Base-by-base conservation (phyloP, 148 eudicot species). In the Camellia granthamiana region DNA sequence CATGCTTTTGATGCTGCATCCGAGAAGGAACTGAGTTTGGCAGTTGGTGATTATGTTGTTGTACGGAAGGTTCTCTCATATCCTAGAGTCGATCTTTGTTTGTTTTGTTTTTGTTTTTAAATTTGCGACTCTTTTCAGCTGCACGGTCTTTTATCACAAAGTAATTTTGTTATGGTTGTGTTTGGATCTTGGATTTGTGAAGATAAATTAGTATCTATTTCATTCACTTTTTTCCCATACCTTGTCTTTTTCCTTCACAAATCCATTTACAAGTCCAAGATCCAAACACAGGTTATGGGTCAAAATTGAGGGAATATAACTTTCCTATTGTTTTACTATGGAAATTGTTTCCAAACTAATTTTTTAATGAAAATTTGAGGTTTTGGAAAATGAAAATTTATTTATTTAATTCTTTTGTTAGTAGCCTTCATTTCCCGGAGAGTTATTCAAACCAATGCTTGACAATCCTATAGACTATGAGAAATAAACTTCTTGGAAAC, bases 21-120 rank as follows among this genome's bases (percentile, higher is more conserved):
- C 13, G 96, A 90, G 72, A 95, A 91, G 92, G 98, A 95, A 86
- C 84, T 95, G 77, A 90, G 91, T 87, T 92, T 95, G 89, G 87
- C 88, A 55, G 92, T 92, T 58, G 98, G 97, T 38, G 98, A 95
- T 82, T 95, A 88, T 82, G 89, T 93, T 81, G 97, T 95, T 81
- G 97, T 95, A 74, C 94, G 97, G 47, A 88, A 95, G 97, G 98
- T 95, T 78, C 74, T 73, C 72, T 54, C 69, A 43, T 70, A 23
- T 9, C 42, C 75, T 30, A 30, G 30, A 30, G 30, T 30, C 30
- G 30, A 30, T 30, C 30, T 30, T 30, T 30, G 30, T 30, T 30
- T 30, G 30, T 30, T 30, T 30, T 30, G 30, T 30, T 30, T 30
- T 30, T 30, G 30, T 30, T 30, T 30, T 30, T 30, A 30, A 30